These are phyloP conservation scores for Blastomyces gilchristii DNA, from an alignment of 2,329 filamentous ascomycete genomes.

Conservation along the genomic window DNA sequence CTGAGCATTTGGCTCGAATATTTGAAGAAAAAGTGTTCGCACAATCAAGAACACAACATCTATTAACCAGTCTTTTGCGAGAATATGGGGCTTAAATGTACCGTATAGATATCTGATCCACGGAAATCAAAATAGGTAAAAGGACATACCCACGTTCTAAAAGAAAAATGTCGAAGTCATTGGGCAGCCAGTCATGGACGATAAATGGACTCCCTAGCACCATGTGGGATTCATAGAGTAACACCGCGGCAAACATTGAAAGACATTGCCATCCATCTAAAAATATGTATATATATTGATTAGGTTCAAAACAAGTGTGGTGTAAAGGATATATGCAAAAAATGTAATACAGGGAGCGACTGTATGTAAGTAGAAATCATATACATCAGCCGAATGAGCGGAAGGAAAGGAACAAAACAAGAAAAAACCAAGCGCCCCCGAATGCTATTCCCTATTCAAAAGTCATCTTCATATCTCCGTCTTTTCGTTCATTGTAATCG, in stretches of 20 bases:
- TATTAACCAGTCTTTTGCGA: not conserved
- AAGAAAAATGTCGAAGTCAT: not conserved
- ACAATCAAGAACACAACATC: not conserved
- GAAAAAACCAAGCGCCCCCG: not conserved
- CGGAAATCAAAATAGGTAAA: not conserved
- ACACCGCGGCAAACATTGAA: not conserved
- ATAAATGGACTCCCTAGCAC: not conserved
- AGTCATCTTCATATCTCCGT: conserved; percentile 69
- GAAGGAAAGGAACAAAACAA: conserved; percentile 8
- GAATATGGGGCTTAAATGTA: not conserved
- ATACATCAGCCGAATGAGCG: conserved; percentile 3
- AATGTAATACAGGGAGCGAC: not conserved
- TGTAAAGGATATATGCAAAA: not conserved
- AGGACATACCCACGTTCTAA: not conserved
- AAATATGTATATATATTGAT: not conserved
- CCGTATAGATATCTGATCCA: not conserved
- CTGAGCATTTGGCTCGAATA: not conserved
- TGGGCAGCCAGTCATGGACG: not conserved
- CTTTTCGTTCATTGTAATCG: conserved; percentile 59
- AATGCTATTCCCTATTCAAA: conserved; percentile 46
- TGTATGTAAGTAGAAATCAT: not conserved
- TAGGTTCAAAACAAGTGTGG: not conserved
- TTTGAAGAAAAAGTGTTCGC: not conserved
- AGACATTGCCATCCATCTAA: not conserved
- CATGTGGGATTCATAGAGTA: not conserved